Evolutionary conservation across 805 yeast species (phyloP).

Genomic region (Hanseniaspora occidentalis): DNA sequence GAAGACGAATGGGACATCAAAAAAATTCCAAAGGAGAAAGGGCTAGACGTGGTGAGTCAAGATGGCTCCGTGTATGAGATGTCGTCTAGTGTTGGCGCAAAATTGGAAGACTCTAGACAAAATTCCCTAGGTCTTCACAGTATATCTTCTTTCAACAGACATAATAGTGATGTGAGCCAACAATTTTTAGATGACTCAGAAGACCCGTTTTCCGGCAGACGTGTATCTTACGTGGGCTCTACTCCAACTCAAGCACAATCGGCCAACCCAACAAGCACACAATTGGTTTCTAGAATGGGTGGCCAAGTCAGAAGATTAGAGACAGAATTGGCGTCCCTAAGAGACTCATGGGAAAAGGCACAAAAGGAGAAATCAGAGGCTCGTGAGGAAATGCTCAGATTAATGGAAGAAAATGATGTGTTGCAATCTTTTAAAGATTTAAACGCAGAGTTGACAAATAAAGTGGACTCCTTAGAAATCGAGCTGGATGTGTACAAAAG

Average conservation of each 20-base stretch:
- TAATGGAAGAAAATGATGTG: constrained; percentile 44
- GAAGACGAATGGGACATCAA: constrained; percentile 15
- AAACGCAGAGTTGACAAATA: constrained; percentile 20
- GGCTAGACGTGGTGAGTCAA: constrained; percentile 1
- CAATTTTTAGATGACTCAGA: constrained; percentile 4
- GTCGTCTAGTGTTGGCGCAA: background rate
- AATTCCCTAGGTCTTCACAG: constrained; percentile 2
- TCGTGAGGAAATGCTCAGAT: constrained; percentile 50
- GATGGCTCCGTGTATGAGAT: constrained; percentile 1
- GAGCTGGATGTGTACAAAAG: constrained; percentile 46
- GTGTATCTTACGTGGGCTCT: background rate
- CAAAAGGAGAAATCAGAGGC: constrained; percentile 49
- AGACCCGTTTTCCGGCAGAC: constrained; percentile 4
- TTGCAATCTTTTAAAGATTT: constrained; percentile 25
- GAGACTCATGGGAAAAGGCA: constrained; percentile 47
- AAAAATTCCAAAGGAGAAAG: background rate
- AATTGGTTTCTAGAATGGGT: constrained; percentile 62
- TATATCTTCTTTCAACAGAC: constrained; percentile 6
- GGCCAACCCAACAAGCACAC: constrained; percentile 21
- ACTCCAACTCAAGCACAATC: background rate
- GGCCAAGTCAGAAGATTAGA: constrained; percentile 69
- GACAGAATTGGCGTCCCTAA: constrained; percentile 53
- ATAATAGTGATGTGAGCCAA: constrained; percentile 1
- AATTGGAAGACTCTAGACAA: background rate
- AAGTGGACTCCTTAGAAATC: constrained; percentile 27